A percentile compares a stretch with the other conserved stretches of the same genome.
Conservation (phyloP, 768 basidiomycete genomes). For the Leccinum fibrillosum region DNA sequence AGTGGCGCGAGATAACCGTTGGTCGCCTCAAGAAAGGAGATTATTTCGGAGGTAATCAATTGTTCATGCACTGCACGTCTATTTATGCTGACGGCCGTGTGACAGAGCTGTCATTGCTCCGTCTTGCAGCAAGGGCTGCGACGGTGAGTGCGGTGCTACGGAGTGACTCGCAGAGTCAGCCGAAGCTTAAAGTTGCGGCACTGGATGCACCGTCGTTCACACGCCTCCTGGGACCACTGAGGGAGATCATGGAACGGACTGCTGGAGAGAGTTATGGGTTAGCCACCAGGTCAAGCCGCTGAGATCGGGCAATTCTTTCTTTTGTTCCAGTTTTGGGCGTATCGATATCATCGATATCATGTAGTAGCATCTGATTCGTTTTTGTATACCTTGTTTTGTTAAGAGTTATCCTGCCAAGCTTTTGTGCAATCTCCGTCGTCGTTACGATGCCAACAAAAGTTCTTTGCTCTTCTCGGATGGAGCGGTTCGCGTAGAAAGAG, state of each 20-base stretch:
- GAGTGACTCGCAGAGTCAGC: constrained; percentile 37
- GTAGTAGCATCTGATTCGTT: constrained; percentile 8
- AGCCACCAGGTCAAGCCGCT: constrained; percentile 33
- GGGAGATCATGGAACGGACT: constrained; percentile 90
- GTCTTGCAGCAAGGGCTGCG: constrained; percentile 89
- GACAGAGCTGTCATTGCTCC: constrained; percentile 86
- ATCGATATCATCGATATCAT: not conserved
- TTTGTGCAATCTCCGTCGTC: not conserved
- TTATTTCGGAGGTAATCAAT: constrained; percentile 86
- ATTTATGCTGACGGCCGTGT: constrained; percentile 6
- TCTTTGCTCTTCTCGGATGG: not conserved
- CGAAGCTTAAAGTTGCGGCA: constrained; percentile 88
- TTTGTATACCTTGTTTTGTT: constrained; percentile 6
- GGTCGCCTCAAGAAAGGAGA: constrained; percentile 84
- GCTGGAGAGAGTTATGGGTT: constrained; percentile 71
- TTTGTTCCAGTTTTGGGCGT: not conserved
- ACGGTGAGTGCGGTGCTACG: constrained; percentile 79
- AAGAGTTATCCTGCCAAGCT: not conserved
- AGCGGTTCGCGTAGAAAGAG: not conserved
- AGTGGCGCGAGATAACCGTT: constrained; percentile 63
- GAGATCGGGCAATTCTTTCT: constrained; percentile 3
- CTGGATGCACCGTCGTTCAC: constrained; percentile 93
- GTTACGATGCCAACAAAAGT: constrained; percentile 33
- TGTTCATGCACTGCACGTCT: not conserved
- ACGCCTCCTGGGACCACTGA: constrained; percentile 85